Base-by-base conservation (phyloP, 306 rosid species). In the Castanopsis chinensis region DNA sequence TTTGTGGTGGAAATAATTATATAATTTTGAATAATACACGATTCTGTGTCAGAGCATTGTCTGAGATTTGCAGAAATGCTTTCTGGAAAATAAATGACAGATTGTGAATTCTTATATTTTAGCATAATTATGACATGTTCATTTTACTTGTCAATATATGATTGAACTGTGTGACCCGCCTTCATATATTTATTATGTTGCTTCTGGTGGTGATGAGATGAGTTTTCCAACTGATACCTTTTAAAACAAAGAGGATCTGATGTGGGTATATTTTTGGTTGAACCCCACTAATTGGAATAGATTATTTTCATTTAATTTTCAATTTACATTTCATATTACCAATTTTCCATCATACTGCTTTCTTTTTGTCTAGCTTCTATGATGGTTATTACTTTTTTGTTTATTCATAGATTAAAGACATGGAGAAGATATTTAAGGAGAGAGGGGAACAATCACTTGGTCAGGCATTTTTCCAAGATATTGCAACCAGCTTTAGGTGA, bases 401-500 rank as follows among this genome's bases (percentile, higher is more conserved):
- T 30, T 6, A 72, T 72, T 71, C 19, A 11, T 65, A 88, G 87
- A 72, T 75, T 43, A 43, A 43, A 73, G 82, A 81, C 75, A 69
- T 88, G 87, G 86, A 88, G 35, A 73, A 56, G 63, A 69, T 85
- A 35, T 68, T 78, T 17, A 83, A 76, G 83, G 81, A 78, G 30
- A 20, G 68, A 19, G 72, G 65, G 51, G 82, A 78, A 63, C 82
- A 79, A 56, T 59, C 79, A 64, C 79, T 83, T n/a, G 63, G 69
- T 79, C 82, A 41, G 69, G 81, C 53, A 74, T 76, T 81, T 74
- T 85, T 77, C 73, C 81, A 81, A 56, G 84, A 85, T 69, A 71
- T 88, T 71, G 89, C 85, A 8, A 69, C 53, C 54, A 76, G 80
- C 70, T 85, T 85, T 80, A 78, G 91, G 91, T 85, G 56, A 68